Base-by-base conservation (phyloP, 768 basidiomycete species). In the Agaricus sinodeliciosus region DNA sequence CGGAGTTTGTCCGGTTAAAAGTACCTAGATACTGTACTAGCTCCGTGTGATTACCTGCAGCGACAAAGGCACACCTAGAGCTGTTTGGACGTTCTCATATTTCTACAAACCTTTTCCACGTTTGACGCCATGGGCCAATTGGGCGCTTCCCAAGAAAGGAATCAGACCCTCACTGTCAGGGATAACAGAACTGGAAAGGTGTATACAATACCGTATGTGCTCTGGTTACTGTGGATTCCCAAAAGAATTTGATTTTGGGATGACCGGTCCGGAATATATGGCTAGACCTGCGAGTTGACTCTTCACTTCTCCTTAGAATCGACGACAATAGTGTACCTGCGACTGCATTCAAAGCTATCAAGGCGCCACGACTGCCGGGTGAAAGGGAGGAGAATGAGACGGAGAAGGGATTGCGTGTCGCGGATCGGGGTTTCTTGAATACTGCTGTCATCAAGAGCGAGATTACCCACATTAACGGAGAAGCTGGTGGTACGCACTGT, bases 381-480 rank as follows among this genome's bases (percentile, higher is more conserved):
- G 87, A 90, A 65, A 74, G 85, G 28, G 79, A 80, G 55, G 90
- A 93, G 75, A 85, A 91, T 66, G 88, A 91, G 70, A 85, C 87
- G 0, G 78, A 85, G 67, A 87, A 84, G 55, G 91, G 91, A 0
- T 70, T 94, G 18, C 81, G 90, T 28, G 81, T 93, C 15, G 70
- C 80, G 22, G 90, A 92, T 70, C 82, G 80, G 67, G 90, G 87
- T 12, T 93, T 88, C 67, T 63, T 90, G 65, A 90, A 91, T 57
- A 91, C 89, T 5, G 87, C 88, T 43, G 87, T 90, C 48, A 77
- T 90, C 53, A 72, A 81, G 58, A 90, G 87, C 58, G 69, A 79
- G 60, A 94, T 95, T 60, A 94, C 92, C 0, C 94, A 84, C 59
- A 95, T 95, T 57, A 92, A 95, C 62, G 93, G 93, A 43, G 89